Evolutionary conservation across 345 rosid species (phyloP).

Genomic region (Psidium friedrichsthalianum): DNA sequence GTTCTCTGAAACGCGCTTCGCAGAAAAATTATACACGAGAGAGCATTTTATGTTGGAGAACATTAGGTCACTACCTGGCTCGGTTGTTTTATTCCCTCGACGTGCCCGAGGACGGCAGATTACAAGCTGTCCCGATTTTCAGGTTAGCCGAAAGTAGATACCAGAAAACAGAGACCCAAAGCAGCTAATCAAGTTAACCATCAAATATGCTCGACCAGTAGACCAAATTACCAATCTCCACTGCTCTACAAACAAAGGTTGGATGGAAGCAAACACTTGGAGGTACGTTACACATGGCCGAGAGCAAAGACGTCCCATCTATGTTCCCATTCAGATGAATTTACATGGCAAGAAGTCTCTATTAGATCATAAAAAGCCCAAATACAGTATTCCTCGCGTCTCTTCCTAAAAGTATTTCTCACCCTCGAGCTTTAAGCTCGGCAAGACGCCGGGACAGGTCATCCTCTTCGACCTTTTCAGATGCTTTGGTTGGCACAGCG

Average conservation of each 20-base stretch:
- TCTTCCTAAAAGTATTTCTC: background rate
- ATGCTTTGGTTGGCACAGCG: constrained; percentile 57
- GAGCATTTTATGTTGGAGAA: background rate
- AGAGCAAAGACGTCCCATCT: background rate
- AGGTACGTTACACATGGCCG: background rate
- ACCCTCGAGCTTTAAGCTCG: constrained; percentile 90
- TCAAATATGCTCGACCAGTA: background rate
- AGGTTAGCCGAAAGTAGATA: background rate
- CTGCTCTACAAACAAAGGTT: background rate
- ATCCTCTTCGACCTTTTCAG: constrained; percentile 89
- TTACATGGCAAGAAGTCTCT: background rate
- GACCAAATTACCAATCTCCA: background rate
- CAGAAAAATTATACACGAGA: background rate
- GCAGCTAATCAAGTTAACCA: background rate
- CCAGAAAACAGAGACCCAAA: background rate
- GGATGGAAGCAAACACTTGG: background rate
- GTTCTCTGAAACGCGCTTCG: background rate
- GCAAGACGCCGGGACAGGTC: constrained; percentile 97
- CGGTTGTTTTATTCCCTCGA: background rate
- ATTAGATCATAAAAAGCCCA: background rate
- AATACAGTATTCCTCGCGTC: background rate
- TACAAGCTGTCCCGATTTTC: background rate
- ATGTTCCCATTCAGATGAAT: background rate
- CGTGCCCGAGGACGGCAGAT: background rate
- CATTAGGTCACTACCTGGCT: background rate